phyloP scores from a whole-genome alignment of 441 rosid genomes.

The Dalechampia spathulata region DNA sequence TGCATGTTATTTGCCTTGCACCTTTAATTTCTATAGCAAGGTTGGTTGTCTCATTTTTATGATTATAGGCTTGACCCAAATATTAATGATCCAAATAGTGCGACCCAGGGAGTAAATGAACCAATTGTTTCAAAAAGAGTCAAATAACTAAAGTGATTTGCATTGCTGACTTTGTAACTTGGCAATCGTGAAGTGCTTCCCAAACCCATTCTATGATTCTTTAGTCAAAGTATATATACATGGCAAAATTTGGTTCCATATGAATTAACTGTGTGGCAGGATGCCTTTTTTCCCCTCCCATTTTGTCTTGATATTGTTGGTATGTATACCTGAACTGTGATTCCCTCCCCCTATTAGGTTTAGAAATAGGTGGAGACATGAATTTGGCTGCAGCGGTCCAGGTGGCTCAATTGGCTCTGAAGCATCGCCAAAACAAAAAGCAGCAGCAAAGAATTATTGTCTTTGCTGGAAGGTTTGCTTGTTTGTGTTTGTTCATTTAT shows the following conservation, averaged over 20 bases:
- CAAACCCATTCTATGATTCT: background rate
- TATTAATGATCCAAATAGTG: background rate
- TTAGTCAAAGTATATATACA: background rate
- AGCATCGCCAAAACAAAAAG: constrained; percentile 95
- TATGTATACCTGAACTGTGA: constrained; percentile 65
- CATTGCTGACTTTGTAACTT: background rate
- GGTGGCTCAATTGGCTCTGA: constrained; percentile 92
- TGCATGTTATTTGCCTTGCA: too few species aligned
- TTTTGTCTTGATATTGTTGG: too few species aligned
- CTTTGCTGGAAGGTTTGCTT: constrained; percentile 77
- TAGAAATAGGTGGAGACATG: constrained; percentile 88
- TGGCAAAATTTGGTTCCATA: background rate
- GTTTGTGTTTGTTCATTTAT: constrained; percentile 78
- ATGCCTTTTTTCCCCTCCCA: too few species aligned
- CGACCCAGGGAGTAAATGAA: background rate
- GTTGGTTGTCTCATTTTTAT: background rate
- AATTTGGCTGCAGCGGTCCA: constrained; percentile 74
- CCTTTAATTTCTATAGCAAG: too few species aligned
- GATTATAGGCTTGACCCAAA: background rate
- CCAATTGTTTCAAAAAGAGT: background rate
- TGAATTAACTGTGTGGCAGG: background rate
- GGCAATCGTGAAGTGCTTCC: background rate
- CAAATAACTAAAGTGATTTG: background rate
- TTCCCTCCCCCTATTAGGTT: too few species aligned
- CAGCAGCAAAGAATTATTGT: constrained; percentile 89